phyloP scores from a whole-genome alignment of 2,329 filamentous ascomycete species.

The Nemania sp. region DNA sequence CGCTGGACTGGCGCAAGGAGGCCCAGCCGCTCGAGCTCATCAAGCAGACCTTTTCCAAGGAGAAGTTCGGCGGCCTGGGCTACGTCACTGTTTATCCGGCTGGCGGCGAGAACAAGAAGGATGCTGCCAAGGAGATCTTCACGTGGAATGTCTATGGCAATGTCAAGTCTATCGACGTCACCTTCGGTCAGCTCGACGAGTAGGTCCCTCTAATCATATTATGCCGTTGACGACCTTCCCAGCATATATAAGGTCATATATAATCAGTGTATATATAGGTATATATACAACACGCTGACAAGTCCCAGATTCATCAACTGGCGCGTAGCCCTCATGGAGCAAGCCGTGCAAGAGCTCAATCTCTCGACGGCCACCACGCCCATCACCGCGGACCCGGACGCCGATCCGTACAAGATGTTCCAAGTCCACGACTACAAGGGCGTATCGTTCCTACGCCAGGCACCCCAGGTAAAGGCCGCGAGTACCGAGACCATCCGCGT shows the following conservation, averaged over 20 bases:
- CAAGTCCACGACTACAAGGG: conserved; percentile 93
- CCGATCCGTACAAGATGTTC: conserved; percentile 86
- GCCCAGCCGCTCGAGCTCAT: conserved; percentile 71
- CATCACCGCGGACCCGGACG: conserved; percentile 72
- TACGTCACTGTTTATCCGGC: conserved; percentile 73
- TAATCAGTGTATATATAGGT: no score
- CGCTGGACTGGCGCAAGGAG: conserved; percentile 80
- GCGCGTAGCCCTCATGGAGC: conserved; percentile 89
- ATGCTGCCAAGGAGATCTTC: conserved; percentile 62
- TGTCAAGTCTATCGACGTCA: conserved; percentile 77
- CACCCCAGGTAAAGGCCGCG: conserved; percentile 74
- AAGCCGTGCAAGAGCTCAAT: conserved; percentile 74
- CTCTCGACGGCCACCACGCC: conserved; percentile 68
- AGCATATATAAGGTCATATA: no score
- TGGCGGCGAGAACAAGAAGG: conserved; percentile 43
- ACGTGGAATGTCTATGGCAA: conserved; percentile 94
- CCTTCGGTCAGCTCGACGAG: conserved; percentile 82
- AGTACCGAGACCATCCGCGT: conserved; percentile 79
- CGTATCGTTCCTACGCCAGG: conserved; percentile 83
- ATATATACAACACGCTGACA: background rate
- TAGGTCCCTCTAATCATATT: conserved; percentile 53
- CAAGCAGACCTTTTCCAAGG: conserved; percentile 64
- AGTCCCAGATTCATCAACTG: conserved; percentile 76
- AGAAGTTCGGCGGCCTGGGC: conserved; percentile 77
- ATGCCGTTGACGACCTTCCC: background rate